A percentile compares a stretch with the other conserved stretches of the same genome.
Evolutionary conservation across 208 protist species (phyloP).

Genomic region (Trichomonas gallinae): DNA sequence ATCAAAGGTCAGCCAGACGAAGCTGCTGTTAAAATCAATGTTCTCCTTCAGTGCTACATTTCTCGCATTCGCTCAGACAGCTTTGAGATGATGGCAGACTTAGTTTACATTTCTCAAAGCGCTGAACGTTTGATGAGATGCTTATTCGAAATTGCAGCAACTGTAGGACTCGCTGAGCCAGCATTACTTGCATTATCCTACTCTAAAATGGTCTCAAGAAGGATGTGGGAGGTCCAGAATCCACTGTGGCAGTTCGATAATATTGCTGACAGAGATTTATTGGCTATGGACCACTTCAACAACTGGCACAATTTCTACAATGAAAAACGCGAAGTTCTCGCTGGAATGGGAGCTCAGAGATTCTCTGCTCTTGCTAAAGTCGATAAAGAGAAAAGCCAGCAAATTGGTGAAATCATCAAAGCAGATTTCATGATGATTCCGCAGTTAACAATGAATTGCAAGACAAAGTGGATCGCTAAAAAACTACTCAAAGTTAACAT

Average conservation of each 20-base stretch:
- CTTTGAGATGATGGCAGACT: constrained; percentile 89
- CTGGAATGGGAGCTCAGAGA: constrained; percentile 68
- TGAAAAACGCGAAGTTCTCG: constrained; percentile 61
- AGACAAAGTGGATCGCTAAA: constrained; percentile 81
- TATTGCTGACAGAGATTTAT: not conserved
- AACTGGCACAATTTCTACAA: constrained; percentile 22
- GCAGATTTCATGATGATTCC: constrained; percentile 57
- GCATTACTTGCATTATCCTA: constrained; percentile 64
- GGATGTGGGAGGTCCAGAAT: constrained; percentile 82
- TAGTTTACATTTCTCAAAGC: constrained; percentile 96
- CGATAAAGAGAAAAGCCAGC: constrained; percentile 57
- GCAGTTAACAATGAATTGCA: constrained; percentile 65
- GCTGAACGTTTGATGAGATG: constrained; percentile 53
- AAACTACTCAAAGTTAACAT: constrained; percentile 79
- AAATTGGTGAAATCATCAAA: constrained; percentile 66
- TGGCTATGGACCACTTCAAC: not conserved
- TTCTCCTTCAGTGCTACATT: constrained; percentile 97
- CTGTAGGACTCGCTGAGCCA: constrained; percentile 79
- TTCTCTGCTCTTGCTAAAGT: constrained; percentile 67
- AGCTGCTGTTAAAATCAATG: constrained; percentile 79
- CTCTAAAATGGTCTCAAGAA: constrained; percentile 81
- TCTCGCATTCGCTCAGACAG: constrained; percentile 81
- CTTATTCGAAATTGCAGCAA: constrained; percentile 81
- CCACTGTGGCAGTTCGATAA: constrained; percentile 50
- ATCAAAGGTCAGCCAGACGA: constrained; percentile 84